These are phyloP conservation scores for Hygrophorus pudorinus DNA, from an alignment of 768 basidiomycete genomes.

Conservation along the genomic window DNA sequence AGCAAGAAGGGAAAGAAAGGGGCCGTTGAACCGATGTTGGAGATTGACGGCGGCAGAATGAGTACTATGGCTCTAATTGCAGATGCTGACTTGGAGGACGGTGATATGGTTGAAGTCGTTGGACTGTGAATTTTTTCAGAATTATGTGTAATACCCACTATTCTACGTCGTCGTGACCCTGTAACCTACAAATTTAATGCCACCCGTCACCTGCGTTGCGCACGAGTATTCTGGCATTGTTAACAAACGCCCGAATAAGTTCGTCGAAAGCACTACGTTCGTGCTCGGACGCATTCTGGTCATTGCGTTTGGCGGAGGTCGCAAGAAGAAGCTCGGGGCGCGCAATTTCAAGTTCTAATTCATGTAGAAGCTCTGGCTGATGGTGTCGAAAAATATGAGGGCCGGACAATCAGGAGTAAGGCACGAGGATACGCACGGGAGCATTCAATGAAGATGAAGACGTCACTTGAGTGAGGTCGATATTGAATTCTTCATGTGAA, in stretches of 20 bases:
- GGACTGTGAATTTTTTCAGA: constrained; percentile 31
- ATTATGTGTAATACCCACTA: too few relatives aligned
- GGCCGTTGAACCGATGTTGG: constrained; percentile 37
- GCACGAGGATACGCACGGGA: constrained; percentile 33
- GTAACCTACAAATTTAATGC: constrained; percentile 18
- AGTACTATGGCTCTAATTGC: constrained; percentile 50
- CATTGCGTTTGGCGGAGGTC: constrained; percentile 59
- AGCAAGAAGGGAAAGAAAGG: constrained; percentile 22
- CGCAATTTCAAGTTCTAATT: constrained; percentile 84
- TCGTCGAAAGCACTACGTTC: constrained; percentile 81
- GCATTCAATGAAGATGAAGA: constrained; percentile 36
- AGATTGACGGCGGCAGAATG: constrained; percentile 67
- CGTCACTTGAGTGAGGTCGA: constrained; percentile 92
- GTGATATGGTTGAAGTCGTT: constrained; percentile 68
- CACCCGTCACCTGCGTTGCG: constrained; percentile 58
- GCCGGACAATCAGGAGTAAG: constrained; percentile 1
- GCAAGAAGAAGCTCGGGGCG: constrained; percentile 62
- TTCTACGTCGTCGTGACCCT: neutral
- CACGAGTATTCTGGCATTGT: constrained; percentile 83
- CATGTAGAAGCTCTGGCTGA: constrained; percentile 61
- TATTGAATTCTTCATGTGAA: constrained; percentile 82
- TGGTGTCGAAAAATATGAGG: constrained; percentile 4
- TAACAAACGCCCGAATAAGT: constrained; percentile 84
- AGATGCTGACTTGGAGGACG: constrained; percentile 66
- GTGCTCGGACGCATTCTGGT: constrained; percentile 45